A percentile compares a stretch with the other conserved stretches of the same genome.
Conservation (phyloP, 139 green algal species). For the Micromonas pusilla region DNA sequence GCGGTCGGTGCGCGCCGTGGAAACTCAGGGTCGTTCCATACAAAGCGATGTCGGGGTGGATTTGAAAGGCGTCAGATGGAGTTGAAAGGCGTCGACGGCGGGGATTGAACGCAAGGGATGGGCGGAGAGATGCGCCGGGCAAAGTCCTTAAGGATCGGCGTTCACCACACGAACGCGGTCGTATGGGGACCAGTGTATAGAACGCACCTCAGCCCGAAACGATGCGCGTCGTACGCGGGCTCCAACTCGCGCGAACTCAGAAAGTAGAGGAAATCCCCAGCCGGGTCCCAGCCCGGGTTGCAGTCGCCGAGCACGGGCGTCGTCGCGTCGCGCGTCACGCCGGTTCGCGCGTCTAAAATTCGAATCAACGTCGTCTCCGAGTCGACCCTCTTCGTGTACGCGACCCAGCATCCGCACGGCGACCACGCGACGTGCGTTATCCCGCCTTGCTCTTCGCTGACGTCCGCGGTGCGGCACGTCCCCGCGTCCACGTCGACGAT, state of each 20-base stretch:
- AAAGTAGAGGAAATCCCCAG: constrained; percentile 17
- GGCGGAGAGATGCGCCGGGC: too few relatives aligned
- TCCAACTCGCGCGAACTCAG: constrained; percentile 13
- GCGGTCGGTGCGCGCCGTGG: not conserved
- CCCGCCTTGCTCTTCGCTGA: not conserved
- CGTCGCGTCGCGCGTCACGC: not conserved
- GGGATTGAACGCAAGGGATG: too few relatives aligned
- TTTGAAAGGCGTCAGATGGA: too few relatives aligned
- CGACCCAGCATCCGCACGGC: constrained; percentile 24
- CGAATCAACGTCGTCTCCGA: not conserved
- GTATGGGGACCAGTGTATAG: too few relatives aligned
- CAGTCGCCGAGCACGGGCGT: constrained; percentile 18
- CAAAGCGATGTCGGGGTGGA: too few relatives aligned
- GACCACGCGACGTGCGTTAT: constrained; percentile 8
- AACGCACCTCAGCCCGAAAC: not conserved
- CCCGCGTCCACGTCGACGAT: constrained; percentile 14
- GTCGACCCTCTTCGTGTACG: constrained; percentile 10
- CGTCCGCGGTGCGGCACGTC: not conserved
- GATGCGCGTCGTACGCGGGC: not conserved
- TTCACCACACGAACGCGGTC: too few relatives aligned
- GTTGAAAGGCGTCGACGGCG: too few relatives aligned
- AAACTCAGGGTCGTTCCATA: too few relatives aligned
- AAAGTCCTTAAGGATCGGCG: too few relatives aligned
- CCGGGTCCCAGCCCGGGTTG: constrained; percentile 6
- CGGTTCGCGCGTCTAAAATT: constrained; percentile 22